Percentiles rank a stretch among this genome's conserved stretches.
Evolutionary conservation across 192 early-diverging fungal genomes (phyloP).

Genomic region (Polychytrium aggregatum): DNA sequence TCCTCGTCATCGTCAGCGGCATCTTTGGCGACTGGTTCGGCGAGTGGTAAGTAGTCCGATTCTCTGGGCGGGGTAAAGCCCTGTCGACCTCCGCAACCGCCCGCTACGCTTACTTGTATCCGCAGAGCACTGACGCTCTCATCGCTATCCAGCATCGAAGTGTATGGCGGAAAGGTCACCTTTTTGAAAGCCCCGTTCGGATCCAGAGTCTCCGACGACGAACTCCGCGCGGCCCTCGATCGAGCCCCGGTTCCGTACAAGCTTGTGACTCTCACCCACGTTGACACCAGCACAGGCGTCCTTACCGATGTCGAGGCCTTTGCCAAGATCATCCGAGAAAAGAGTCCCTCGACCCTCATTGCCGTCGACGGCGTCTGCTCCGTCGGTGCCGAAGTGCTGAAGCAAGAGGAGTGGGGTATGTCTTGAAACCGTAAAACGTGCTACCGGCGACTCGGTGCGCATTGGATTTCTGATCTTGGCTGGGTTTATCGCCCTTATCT

Average conservation of each 20-base stretch:
- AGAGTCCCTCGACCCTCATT: slow-evolving; percentile 80
- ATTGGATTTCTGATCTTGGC: too few relatives aligned
- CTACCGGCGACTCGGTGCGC: too few relatives aligned
- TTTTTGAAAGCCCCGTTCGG: slow-evolving; percentile 60
- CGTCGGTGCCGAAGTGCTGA: slow-evolving; percentile 83
- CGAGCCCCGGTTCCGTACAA: slow-evolving; percentile 47
- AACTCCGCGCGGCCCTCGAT: slow-evolving; percentile 54
- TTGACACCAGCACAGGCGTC: slow-evolving; percentile 93
- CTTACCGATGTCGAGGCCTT: slow-evolving; percentile 72
- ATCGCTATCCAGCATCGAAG: slow-evolving; percentile 51
- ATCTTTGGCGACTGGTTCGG: slow-evolving; percentile 95
- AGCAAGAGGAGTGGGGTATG: slow-evolving; percentile 75
- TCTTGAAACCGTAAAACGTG: too few relatives aligned
- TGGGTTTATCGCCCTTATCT: too few relatives aligned
- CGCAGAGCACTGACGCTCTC: not conserved
- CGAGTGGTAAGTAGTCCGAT: slow-evolving; percentile 63
- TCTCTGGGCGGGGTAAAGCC: too few relatives aligned
- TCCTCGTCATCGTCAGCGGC: slow-evolving; percentile 81
- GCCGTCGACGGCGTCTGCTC: slow-evolving; percentile 94
- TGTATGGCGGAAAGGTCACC: slow-evolving; percentile 83
- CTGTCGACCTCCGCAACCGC: not conserved
- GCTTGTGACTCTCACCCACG: slow-evolving; percentile 85
- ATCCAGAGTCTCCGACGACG: slow-evolving; percentile 50
- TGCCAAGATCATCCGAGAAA: slow-evolving; percentile 53
- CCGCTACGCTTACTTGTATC: not conserved